phyloP scores from a whole-genome alignment of 2,329 filamentous ascomycete species.

The Didymella pomorum region DNA sequence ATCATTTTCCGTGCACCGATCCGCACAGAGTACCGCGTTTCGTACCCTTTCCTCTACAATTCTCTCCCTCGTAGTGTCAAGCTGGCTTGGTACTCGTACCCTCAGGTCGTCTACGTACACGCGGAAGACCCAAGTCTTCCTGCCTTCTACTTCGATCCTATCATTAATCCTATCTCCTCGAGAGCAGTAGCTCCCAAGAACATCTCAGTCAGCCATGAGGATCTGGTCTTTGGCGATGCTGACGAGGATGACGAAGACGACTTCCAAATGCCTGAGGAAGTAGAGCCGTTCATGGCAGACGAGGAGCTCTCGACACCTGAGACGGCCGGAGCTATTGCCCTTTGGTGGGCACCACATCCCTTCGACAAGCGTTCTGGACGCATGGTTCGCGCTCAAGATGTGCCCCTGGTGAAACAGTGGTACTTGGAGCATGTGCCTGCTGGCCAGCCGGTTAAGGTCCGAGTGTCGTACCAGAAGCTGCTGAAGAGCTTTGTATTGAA shows the following conservation, averaged over 20 bases:
- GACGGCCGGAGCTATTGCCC: conserved; percentile 86
- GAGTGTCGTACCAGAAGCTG: conserved; percentile 97
- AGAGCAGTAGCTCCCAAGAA: conserved; percentile 94
- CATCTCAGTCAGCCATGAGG: conserved; percentile 88
- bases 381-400: conserved; percentile 97
- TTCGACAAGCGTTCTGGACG: conserved; percentile 92
- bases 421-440: conserved; percentile 95
- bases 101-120: conserved; percentile 89
- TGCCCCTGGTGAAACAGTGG: conserved; percentile 97
- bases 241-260: conserved; percentile 84
- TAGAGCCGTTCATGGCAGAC: conserved; percentile 88
- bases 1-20: conserved; percentile 98
- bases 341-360: conserved; percentile 98
- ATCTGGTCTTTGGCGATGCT: conserved; percentile 86
- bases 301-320: conserved; percentile 89
- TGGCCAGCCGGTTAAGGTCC: conserved; percentile 92
- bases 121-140: conserved; percentile 89
- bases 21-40: conserved; percentile 93
- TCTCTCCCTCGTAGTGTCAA: conserved; percentile 93
- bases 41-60: conserved; percentile 95
- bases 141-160: conserved; percentile 97
- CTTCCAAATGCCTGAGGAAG: conserved; percentile 80
- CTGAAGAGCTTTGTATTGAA: conserved; percentile 96
- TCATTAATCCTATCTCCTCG: conserved; percentile 96
- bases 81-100: conserved; percentile 91